phyloP scores from a whole-genome alignment of 108 stramenopile genomes.

The Skeletonema marinoi region DNA sequence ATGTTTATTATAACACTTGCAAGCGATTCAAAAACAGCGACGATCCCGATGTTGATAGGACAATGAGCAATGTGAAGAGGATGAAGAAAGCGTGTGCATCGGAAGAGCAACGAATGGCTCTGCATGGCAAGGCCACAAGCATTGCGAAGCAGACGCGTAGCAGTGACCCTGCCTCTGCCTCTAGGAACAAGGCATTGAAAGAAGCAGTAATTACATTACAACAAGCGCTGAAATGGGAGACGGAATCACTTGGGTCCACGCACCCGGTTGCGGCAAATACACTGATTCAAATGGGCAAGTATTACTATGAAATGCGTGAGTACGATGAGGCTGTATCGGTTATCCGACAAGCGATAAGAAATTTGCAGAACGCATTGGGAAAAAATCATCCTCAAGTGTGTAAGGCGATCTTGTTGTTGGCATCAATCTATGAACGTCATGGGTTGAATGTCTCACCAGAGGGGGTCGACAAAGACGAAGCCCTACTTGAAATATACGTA shows the following conservation, averaged over 20 bases:
- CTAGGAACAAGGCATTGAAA: conserved; percentile 24
- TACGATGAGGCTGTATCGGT: conserved; percentile 36
- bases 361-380: conserved; percentile 30
- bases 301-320: conserved; percentile 45
- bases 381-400: conserved; percentile 41
- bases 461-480: conserved; percentile 33
- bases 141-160: conserved; percentile 18
- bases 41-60: conserved; percentile 38
- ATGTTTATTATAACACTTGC: conserved; percentile 46
- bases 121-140: conserved; percentile 18
- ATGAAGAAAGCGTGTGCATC: conserved; percentile 33
- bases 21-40: conserved; percentile 29
- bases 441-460: conserved; percentile 27
- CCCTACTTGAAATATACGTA: conserved; percentile 33
- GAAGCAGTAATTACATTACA: conserved; percentile 29
- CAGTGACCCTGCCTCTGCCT: background rate
- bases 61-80: conserved; percentile 22
- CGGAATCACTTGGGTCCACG: conserved; percentile 20
- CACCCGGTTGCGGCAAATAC: conserved; percentile 38
- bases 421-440: conserved; percentile 39
- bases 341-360: conserved; percentile 26
- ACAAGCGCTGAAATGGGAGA: conserved; percentile 28
- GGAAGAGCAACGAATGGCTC: conserved; percentile 22
- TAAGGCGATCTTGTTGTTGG: conserved; percentile 28
- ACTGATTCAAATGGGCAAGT: conserved; percentile 38